These are phyloP conservation scores for Colletotrichum tofieldiae DNA, from an alignment of 2,329 filamentous ascomycete genomes.

Conservation along the genomic window DNA sequence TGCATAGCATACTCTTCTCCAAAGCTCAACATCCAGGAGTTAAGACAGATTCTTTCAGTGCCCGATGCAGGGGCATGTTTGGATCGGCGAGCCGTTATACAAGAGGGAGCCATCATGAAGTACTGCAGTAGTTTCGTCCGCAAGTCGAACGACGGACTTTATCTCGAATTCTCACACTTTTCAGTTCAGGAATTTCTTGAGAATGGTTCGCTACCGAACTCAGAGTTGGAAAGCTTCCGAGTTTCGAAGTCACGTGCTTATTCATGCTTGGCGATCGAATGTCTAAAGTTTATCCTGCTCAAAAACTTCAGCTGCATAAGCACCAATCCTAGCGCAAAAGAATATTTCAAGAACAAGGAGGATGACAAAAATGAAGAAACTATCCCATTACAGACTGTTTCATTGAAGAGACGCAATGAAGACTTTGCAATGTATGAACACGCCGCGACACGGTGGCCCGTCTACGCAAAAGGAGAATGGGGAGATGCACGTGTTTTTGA, in stretches of 20 bases:
- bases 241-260: neutral
- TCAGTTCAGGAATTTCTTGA: constrained; percentile 15
- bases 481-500: neutral
- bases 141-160: neutral
- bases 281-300: neutral
- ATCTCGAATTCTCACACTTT: constrained; percentile 22
- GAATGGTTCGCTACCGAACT: neutral
- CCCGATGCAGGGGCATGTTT: neutral
- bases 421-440: neutral
- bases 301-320: neutral
- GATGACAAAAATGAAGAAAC: no score
- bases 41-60: neutral
- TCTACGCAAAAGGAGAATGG: neutral
- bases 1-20: neutral
- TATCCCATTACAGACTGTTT: no score
- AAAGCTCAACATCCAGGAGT: rapidly evolving
- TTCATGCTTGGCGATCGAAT: neutral
- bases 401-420: no score
- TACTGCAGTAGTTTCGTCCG: constrained; percentile 11
- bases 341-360: no score
- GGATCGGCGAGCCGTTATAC: neutral
- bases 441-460: neutral
- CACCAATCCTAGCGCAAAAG: neutral
- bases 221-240: neutral
- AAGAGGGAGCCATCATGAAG: neutral